These are phyloP conservation scores for Styphnolobium japonicum DNA, from an alignment of 306 rosid genomes.

Conservation along the genomic window DNA sequence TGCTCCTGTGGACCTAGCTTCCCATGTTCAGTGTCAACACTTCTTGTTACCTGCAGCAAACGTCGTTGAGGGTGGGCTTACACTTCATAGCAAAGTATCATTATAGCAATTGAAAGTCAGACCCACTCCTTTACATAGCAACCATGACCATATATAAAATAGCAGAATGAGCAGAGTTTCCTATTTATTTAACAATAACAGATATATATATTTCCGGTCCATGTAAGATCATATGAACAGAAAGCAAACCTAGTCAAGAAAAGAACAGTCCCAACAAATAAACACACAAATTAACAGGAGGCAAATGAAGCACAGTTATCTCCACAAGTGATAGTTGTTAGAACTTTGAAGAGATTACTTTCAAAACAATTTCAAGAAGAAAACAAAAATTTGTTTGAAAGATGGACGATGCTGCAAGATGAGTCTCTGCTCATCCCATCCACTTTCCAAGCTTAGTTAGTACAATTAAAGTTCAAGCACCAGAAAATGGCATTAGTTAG, in stretches of 20 bases:
- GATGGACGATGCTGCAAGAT: background rate
- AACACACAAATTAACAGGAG: background rate
- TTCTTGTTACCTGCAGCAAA: conserved; percentile 82
- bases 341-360: background rate
- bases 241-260: background rate
- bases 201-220: background rate
- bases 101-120: background rate
- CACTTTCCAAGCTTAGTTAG: background rate
- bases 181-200: background rate
- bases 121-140: background rate
- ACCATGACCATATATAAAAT: background rate
- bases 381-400: too few relatives aligned
- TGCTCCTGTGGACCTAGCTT: conserved; percentile 88
- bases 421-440: background rate
- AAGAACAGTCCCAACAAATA: background rate
- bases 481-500: background rate
- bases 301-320: background rate
- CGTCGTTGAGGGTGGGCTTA: background rate
- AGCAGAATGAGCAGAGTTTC: background rate
- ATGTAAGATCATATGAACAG: background rate
- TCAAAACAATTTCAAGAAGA: background rate
- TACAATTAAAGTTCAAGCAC: background rate
- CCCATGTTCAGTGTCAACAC: conserved; percentile 76
- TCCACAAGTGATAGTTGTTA: background rate
- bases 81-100: background rate